phyloP scores from a whole-genome alignment of 2,329 filamentous ascomycete species.

The Ceratocystis destructans region DNA sequence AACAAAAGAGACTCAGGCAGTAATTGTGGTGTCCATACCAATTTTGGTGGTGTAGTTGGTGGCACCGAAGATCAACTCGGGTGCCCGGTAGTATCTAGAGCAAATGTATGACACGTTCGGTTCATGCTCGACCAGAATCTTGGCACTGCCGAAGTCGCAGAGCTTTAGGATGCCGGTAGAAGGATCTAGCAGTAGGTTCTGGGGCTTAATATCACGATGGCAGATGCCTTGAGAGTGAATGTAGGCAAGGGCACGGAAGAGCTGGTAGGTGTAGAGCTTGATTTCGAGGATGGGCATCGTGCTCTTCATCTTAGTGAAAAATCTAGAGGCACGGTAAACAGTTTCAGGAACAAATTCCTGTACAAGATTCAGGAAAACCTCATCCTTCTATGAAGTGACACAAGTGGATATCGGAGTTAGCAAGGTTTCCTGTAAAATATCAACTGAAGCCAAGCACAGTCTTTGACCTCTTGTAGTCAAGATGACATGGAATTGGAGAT shows the following conservation, averaged over 20 bases:
- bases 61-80: conserved; percentile 94
- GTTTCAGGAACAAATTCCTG: conserved; percentile 98
- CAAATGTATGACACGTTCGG: conserved; percentile 99
- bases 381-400: conserved; percentile 57
- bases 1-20: background rate
- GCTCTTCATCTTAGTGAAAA: conserved; percentile 99
- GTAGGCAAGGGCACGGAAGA: conserved; percentile 95
- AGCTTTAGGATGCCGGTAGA: conserved; percentile 85
- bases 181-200: conserved; percentile 90
- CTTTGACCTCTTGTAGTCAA: background rate
- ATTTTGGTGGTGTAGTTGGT: conserved; percentile 99
- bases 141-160: conserved; percentile 97
- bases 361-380: conserved; percentile 96
- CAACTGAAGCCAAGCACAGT: background rate
- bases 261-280: conserved; percentile 98
- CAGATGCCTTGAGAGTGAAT: conserved; percentile 99
- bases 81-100: conserved; percentile 95
- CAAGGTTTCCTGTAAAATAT: background rate
- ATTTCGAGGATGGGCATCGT: conserved; percentile 98
- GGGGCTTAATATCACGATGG: conserved; percentile 97
- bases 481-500: background rate
- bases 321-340: conserved; percentile 91
- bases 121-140: conserved; percentile 97
- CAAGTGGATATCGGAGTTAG: conserved; percentile 14
- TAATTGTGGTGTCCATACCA: conserved; percentile 46